Percentiles rank a stretch among this genome's conserved stretches.
Conservation (phyloP, 2,329 filamentous ascomycete genomes). For the Blastomyces gilchristii region DNA sequence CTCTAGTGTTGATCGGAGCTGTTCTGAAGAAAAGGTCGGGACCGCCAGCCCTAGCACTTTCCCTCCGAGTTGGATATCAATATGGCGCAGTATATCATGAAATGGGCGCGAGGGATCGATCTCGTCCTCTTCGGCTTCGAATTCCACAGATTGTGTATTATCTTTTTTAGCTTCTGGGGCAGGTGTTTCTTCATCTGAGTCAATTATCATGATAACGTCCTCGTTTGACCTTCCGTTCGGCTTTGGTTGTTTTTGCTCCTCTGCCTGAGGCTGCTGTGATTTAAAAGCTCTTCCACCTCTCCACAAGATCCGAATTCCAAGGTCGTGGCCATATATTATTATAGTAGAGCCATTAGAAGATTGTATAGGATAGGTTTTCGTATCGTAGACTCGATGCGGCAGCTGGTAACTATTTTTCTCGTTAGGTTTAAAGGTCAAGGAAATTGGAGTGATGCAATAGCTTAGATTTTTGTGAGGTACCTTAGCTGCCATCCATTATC, state of each 20-base stretch:
- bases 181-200: slow-evolving; percentile 47
- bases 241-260: slow-evolving; percentile 22
- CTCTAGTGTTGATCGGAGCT: slow-evolving; percentile 31
- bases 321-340: slow-evolving; percentile 50
- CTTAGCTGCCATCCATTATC: slow-evolving; percentile 36
- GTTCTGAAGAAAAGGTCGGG: slow-evolving; percentile 36
- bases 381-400: slow-evolving; percentile 46
- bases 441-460: background rate
- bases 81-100: slow-evolving; percentile 42
- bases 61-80: slow-evolving; percentile 46
- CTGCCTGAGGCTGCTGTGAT: slow-evolving; percentile 19
- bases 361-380: slow-evolving; percentile 48
- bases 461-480: slow-evolving; percentile 19
- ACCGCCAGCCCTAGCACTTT: slow-evolving; percentile 45
- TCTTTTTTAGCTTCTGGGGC: slow-evolving; percentile 25
- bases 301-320: slow-evolving; percentile 51
- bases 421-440: background rate
- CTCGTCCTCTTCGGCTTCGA: slow-evolving; percentile 48
- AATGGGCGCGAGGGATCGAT: slow-evolving; percentile 48
- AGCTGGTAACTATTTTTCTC: slow-evolving; percentile 45
- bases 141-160: slow-evolving; percentile 28
- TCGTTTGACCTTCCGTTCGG: slow-evolving; percentile 31
- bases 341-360: slow-evolving; percentile 53
- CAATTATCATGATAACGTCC: slow-evolving; percentile 46
- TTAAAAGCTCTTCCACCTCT: slow-evolving; percentile 46